Percentiles rank a stretch among this genome's conserved stretches.
Conservation (phyloP, 2,329 filamentous ascomycete species). For the Rhynchosporium secalis region DNA sequence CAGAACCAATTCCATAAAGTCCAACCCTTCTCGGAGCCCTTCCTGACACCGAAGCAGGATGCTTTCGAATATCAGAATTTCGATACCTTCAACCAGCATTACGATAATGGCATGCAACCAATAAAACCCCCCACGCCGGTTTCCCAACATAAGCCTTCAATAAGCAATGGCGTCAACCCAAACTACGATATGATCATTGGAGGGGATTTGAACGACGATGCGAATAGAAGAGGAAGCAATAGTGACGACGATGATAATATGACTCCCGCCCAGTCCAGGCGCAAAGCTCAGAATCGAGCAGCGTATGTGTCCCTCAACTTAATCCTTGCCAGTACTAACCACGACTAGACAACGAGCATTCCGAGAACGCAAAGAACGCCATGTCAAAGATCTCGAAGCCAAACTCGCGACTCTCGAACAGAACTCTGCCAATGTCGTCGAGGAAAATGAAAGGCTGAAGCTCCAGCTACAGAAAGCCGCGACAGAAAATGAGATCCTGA, state of each 20-base stretch:
- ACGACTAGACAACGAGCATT: constrained; percentile 81
- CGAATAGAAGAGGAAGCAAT: constrained; percentile 41
- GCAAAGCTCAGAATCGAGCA: constrained; percentile 72
- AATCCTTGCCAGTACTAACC: not conserved
- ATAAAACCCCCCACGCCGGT: constrained; percentile 34
- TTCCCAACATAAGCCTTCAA: constrained; percentile 35
- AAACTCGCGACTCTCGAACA: constrained; percentile 79
- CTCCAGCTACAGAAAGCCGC: constrained; percentile 78
- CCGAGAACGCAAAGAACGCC: constrained; percentile 90
- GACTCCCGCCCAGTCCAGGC: constrained; percentile 56
- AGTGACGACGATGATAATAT: constrained; percentile 51
- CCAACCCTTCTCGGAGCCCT: constrained; percentile 28
- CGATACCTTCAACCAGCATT: constrained; percentile 35
- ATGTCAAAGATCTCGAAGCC: constrained; percentile 88
- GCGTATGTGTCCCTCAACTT: constrained; percentile 54
- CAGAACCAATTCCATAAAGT: constrained; percentile 20
- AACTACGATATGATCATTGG: constrained; percentile 29
- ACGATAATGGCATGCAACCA: constrained; percentile 24
- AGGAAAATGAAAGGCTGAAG: constrained; percentile 85
- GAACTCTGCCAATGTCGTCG: constrained; percentile 67
- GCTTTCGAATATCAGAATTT: constrained; percentile 37
- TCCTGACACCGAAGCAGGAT: constrained; percentile 39
- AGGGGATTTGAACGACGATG: constrained; percentile 34
- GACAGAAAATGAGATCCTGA: constrained; percentile 91
- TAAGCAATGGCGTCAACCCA: constrained; percentile 28